Base-by-base conservation (phyloP, 1,284 basidiomycete genomes). In the Ceratobasidium sp. region DNA sequence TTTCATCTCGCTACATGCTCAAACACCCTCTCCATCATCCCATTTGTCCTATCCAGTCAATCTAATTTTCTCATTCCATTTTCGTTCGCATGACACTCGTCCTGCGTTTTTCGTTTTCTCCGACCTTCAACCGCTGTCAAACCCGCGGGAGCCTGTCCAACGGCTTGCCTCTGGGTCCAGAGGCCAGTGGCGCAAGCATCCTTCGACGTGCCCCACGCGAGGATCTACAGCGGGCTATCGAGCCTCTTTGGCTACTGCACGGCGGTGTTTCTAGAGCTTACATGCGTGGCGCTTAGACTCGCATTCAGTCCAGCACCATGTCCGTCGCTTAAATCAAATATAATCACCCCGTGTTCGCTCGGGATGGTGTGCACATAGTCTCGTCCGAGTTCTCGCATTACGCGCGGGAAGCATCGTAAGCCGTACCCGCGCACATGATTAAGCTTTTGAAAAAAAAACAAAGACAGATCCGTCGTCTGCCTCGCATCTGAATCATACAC, bases 41-140 rank as follows among this genome's bases (percentile, higher is more conserved):
- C 18, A 58, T 58, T 58, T 58, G 55, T 58, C 55, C 55, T 58
- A 53, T 58, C 55, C 18, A 58, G n/a, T n/a, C 55, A 28, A 58
- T n/a, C 21, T 28, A 26, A 53, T 32, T 53, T 53, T 53, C 18
- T 23, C 23, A 5, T 23, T 53, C 50, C 30, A 12, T 21, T 58
- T 58, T 58, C 55, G 32, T 58, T 16, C 55, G 39, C 55, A 58
- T 36, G 55, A 39, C 32, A 57, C 55, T 53, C 50, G 26, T 12
- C 14, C 23, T 6, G 21, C 28, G 6, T 23, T 18, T 53, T 53
- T 53, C 14, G 36, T 53, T 32, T 28, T 30, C 50, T 30, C 32
- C 55, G 32, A 36, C 26, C 28, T 57, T 57, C 9, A 3, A 36
- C 53, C 30, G 53, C 55, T 58, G 55, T 39, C 55, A 58, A 32